Base-by-base conservation (phyloP, 345 rosid species). In the Salix suchowensis region DNA sequence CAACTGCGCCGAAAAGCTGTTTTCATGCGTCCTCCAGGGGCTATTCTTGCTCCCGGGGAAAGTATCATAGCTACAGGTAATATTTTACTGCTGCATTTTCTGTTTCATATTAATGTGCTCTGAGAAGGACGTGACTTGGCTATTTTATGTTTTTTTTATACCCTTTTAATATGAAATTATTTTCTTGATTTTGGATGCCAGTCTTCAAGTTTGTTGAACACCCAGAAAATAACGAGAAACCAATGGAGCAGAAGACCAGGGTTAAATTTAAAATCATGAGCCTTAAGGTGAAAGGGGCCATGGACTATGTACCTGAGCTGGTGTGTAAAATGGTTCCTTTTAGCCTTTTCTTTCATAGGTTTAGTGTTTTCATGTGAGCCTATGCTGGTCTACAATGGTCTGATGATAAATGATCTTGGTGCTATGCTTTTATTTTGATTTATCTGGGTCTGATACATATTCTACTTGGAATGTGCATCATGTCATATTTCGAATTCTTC, bases 21-120 rank as follows among this genome's bases (percentile, higher is more conserved):
- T 96, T 96, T 92, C 85, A 96, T 96, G 99, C 97, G 99, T 58
- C 99, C 99, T 44, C 97, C 98, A 0, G 99, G 97, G 46, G 97
- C 96, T 54, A 84, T 96, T 84, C 98, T 96, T 84, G 82, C 96
- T 69, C 98, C 99, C 28, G 91, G 98, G 24, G 97, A 96, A 85
- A 89, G 89, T 79, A 74, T 96, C 71, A 83, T 94, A 4, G 98
- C 97, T 7, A 96, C 97, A 46, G 99, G 98, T 96, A 88, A 70
- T 52, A 7, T 13, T 68, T 62, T 9, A 16, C 32, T 21, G 42
- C 44, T 80, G 18, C 67, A 37, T 61, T 21, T 52, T 58, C 72
- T 60, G 72, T 71, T 71, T 74, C 42, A 19, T 70, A n/a, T 26
- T 76, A 21, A 26, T 42, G 54, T 52, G 52, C 55, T 72, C 24